Percentiles rank a stretch among this genome's conserved stretches.
Conservation (phyloP, 2,329 filamentous ascomycete genomes). For the Reticulascus tulasneorum region DNA sequence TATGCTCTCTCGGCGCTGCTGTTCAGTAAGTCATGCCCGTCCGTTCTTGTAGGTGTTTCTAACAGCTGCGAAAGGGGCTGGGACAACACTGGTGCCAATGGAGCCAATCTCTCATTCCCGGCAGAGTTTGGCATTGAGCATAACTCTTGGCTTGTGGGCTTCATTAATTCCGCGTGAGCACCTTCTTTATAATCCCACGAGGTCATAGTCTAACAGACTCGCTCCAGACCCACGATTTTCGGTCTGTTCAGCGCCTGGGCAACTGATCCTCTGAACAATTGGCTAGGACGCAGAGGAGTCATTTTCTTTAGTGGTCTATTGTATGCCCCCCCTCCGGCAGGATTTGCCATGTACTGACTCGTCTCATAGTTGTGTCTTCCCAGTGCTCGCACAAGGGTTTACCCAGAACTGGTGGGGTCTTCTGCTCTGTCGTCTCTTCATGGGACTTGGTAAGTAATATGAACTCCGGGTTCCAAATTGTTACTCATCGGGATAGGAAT, state of each 20-base stretch:
- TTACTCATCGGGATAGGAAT: too few relatives aligned
- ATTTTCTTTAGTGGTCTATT: constrained; percentile 63
- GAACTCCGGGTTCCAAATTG: too few relatives aligned
- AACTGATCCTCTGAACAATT: constrained; percentile 61
- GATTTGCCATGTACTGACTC: too few relatives aligned
- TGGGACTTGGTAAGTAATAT: too few relatives aligned
- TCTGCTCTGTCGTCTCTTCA: constrained; percentile 61
- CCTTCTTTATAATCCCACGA: too few relatives aligned
- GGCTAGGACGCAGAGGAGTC: constrained; percentile 62
- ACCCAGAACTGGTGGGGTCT: constrained; percentile 64
- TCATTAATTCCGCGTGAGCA: constrained; percentile 54
- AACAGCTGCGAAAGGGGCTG: too few relatives aligned
- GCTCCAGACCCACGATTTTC: constrained; percentile 7
- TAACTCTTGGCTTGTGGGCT: constrained; percentile 53
- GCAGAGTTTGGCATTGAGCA: constrained; percentile 33
- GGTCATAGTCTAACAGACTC: too few relatives aligned
- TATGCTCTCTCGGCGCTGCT: constrained; percentile 67
- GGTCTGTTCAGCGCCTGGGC: constrained; percentile 57
- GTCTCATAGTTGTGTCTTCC: too few relatives aligned
- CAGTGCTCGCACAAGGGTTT: too few relatives aligned
- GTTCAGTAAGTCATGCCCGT: too few relatives aligned
- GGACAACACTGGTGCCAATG: constrained; percentile 63
- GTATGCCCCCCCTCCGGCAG: constrained; percentile 56
- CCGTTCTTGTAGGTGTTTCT: too few relatives aligned
- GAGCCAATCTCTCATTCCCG: constrained; percentile 60